Evolutionary conservation across 2,329 filamentous ascomycete genomes (phyloP).

Genomic region (Chalara sp.): DNA sequence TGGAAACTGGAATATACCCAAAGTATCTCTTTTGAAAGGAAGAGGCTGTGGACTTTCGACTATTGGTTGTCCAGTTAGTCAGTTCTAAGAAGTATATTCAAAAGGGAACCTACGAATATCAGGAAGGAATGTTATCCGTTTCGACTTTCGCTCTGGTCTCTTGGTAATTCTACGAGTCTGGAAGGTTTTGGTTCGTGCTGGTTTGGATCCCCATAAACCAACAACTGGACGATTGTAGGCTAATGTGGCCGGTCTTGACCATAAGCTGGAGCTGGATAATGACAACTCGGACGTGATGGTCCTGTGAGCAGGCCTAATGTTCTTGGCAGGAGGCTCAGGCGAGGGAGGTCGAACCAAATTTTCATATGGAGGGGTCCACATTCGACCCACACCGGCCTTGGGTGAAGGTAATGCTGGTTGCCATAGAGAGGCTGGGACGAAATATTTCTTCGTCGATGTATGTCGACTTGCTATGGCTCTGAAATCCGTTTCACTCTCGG

Average conservation of each 20-base stretch:
- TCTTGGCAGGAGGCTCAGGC: slow-evolving; percentile 21
- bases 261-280: slow-evolving; percentile 21
- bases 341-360: not conserved
- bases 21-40: slow-evolving; percentile 48
- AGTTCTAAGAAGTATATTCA: not conserved
- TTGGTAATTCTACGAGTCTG: slow-evolving; percentile 40
- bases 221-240: slow-evolving; percentile 10
- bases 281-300: slow-evolving; percentile 7
- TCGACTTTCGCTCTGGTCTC: slow-evolving; percentile 47
- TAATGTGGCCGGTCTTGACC: slow-evolving; percentile 19
- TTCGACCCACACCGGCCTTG: slow-evolving; percentile 11
- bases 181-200: slow-evolving; percentile 20
- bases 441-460: not conserved
- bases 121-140: slow-evolving; percentile 51
- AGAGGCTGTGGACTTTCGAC: slow-evolving; percentile 55
- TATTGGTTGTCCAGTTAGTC: slow-evolving; percentile 13
- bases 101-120: slow-evolving; percentile 40
- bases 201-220: slow-evolving; percentile 24
- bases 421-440: slow-evolving; percentile 17
- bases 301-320: slow-evolving; percentile 21
- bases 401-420: slow-evolving; percentile 8
- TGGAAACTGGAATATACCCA: slow-evolving; percentile 60
- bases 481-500: slow-evolving; percentile 14
- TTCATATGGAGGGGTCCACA: slow-evolving; percentile 21
- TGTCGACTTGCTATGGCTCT: not conserved